Evolutionary conservation across 1,284 basidiomycete species (phyloP).

Genomic region (Ustilago trichophora): DNA sequence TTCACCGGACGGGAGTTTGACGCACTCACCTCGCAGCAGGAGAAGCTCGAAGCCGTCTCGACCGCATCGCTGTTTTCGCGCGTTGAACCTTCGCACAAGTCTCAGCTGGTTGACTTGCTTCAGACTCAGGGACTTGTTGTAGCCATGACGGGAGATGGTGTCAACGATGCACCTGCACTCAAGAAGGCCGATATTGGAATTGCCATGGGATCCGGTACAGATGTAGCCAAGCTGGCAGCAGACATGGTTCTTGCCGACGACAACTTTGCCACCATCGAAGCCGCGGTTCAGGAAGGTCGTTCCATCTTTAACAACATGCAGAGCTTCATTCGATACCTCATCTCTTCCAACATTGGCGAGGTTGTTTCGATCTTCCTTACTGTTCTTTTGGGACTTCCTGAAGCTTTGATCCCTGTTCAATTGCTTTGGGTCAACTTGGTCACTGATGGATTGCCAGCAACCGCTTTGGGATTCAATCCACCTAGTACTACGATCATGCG

Average conservation of each 20-base stretch:
- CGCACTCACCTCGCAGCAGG: constrained; percentile 75
- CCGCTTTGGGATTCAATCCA: constrained; percentile 98
- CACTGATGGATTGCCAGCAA: constrained; percentile 88
- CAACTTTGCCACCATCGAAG: constrained; percentile 69
- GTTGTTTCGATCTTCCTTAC: constrained; percentile 98
- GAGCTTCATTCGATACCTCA: constrained; percentile 84
- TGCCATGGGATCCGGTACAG: constrained; percentile 69
- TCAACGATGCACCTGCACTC: constrained; percentile 69
- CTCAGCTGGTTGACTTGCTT: constrained; percentile 93
- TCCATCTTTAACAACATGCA: constrained; percentile 99
- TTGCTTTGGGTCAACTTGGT: constrained; percentile 77
- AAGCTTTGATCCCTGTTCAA: constrained; percentile 96
- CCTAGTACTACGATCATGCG: constrained; percentile 93
- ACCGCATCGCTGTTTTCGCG: constrained; percentile 88
- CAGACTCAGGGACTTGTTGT: constrained; percentile 91
- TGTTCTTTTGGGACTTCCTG: constrained; percentile 95
- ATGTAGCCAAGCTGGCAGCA: constrained; percentile 68
- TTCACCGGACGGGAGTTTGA: constrained; percentile 95
- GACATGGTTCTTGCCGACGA: constrained; percentile 70
- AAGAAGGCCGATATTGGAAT: constrained; percentile 69
- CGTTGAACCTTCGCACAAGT: constrained; percentile 95
- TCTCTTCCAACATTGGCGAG: constrained; percentile 97
- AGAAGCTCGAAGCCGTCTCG: constrained; percentile 85
- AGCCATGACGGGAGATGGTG: constrained; percentile 77
- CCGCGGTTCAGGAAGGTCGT: constrained; percentile 82